Evolutionary conservation across 2,329 filamentous ascomycete species (phyloP).

Genomic region (Laburnicola sp.): DNA sequence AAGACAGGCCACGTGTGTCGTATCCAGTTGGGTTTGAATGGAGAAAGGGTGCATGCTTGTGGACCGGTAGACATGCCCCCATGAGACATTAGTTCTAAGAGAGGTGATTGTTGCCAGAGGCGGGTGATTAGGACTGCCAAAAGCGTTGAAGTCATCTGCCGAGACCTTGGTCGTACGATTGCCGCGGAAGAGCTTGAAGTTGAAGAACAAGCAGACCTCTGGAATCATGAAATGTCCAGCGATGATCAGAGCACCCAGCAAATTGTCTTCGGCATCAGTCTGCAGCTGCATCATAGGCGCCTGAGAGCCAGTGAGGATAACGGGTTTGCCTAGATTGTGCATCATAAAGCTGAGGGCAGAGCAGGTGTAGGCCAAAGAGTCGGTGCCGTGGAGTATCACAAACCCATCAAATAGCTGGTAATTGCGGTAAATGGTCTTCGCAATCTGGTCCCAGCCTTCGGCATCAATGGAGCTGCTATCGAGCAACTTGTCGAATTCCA

Average conservation of each 20-base stretch:
- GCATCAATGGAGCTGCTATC: conserved; percentile 91
- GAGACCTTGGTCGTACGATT: conserved; percentile 88
- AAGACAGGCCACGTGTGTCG: conserved; percentile 84
- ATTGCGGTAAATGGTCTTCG: conserved; percentile 76
- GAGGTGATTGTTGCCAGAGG: conserved; percentile 82
- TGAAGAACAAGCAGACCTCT: conserved; percentile 92
- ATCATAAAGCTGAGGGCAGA: conserved; percentile 94
- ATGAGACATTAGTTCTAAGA: conserved; percentile 77
- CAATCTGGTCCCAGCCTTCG: conserved; percentile 83
- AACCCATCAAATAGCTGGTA: conserved; percentile 90
- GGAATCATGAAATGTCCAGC: conserved; percentile 91
- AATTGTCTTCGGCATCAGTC: conserved; percentile 87
- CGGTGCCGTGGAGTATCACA: conserved; percentile 87
- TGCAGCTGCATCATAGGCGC: conserved; percentile 89
- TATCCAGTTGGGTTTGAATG: conserved; percentile 76
- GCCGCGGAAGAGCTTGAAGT: conserved; percentile 84
- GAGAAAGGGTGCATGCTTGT: conserved; percentile 73
- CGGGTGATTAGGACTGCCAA: conserved; percentile 82
- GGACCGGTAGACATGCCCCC: conserved; percentile 75
- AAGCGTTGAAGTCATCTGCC: conserved; percentile 82
- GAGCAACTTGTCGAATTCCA: conserved; percentile 81
- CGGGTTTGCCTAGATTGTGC: conserved; percentile 84
- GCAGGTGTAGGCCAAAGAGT: conserved; percentile 83
- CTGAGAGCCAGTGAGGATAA: conserved; percentile 72
- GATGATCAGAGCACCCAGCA: conserved; percentile 84